Base-by-base conservation (phyloP, 345 rosid species). In the Salix brachista region DNA sequence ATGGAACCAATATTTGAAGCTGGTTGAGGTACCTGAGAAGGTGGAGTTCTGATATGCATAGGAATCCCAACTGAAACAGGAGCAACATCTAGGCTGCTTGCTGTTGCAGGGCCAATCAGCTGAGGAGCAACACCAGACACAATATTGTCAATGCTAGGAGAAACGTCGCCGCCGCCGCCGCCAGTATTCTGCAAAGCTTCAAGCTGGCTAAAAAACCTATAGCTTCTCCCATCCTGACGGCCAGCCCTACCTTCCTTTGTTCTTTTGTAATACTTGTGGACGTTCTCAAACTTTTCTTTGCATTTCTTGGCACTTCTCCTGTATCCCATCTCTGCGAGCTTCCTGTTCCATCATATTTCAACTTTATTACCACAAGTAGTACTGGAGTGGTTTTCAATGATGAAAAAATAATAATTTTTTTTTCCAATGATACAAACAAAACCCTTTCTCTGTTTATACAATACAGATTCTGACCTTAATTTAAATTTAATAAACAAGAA, bases 281-380 rank as follows among this genome's bases (percentile, higher is more conserved):
- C 97, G 88, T 94, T 94, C 87, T 94, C 97, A 81, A 94, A 94
- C 82, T 94, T 94, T 73, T 94, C 98, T 78, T 88, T 94, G 81
- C 98, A 94, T 81, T 92, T 94, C 85, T 94, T 94, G 6, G 96
- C 91, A 80, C 86, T 94, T 70, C 98, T 84, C 71, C 76, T 85
- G 86, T 88, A 92, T 64, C 98, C 98, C 28, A 86, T 75, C 87
- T 92, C 97, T 73, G 84, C 89, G 13, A 94, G 84, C 86, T 94
- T 92, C 89, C 98, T 94, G 94, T 19, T 54, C 25, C 61, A 48
- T 70, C 32, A 74, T 26, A 6, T 58, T 58, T 50, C 6, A 7
- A 75, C 25, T 58, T 58, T 58, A 58, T 58, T 23, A 58, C 64
- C 64, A 10, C 12, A 58, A 58, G 64, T 1, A 58, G 64, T 58